Evolutionary conservation across 495 filamentous ascomycete genomes (phyloP).

Genomic region (Cladorrhinum samala): DNA sequence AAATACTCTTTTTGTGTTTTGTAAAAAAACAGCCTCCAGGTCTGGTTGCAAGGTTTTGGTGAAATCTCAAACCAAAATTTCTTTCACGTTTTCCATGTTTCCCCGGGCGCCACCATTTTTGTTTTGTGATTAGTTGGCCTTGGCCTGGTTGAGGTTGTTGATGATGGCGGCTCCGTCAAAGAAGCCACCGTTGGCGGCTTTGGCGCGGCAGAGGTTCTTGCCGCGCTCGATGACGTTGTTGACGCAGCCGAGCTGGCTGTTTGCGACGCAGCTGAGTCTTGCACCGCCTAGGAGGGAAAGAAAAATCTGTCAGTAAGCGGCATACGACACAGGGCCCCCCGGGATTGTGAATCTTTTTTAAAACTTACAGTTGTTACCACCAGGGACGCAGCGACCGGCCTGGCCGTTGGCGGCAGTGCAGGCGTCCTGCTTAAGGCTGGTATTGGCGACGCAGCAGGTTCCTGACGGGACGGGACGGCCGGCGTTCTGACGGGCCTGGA

Average conservation of each 20-base stretch:
- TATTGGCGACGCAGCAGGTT: constrained; percentile 27
- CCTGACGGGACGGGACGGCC: constrained; percentile 26
- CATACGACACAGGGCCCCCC: no score
- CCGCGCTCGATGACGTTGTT: constrained; percentile 24
- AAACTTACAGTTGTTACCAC: constrained; percentile 22
- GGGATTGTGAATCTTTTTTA: no score
- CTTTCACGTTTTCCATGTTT: background rate
- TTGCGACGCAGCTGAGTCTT: constrained; percentile 21
- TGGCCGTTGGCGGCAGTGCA: constrained; percentile 23
- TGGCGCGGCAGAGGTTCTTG: constrained; percentile 21
- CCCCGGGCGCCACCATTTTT: no score
- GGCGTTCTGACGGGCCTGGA: constrained; percentile 22
- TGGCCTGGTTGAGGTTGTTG: constrained; percentile 13
- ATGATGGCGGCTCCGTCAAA: constrained; percentile 21
- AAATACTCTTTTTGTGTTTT: no score
- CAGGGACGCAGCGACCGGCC: constrained; percentile 23
- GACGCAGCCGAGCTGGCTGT: constrained; percentile 19
- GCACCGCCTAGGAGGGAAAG: constrained; percentile 9
- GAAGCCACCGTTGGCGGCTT: constrained; percentile 13
- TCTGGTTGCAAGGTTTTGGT: no score
- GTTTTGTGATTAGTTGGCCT: constrained; percentile 10
- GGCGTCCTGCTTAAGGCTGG: constrained; percentile 28
- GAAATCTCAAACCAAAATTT: background rate
- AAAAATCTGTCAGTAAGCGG: background rate
- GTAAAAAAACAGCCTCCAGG: no score